Base-by-base conservation (phyloP, 176 grass and related monocot genomes). In the Triticum aestivum region DNA sequence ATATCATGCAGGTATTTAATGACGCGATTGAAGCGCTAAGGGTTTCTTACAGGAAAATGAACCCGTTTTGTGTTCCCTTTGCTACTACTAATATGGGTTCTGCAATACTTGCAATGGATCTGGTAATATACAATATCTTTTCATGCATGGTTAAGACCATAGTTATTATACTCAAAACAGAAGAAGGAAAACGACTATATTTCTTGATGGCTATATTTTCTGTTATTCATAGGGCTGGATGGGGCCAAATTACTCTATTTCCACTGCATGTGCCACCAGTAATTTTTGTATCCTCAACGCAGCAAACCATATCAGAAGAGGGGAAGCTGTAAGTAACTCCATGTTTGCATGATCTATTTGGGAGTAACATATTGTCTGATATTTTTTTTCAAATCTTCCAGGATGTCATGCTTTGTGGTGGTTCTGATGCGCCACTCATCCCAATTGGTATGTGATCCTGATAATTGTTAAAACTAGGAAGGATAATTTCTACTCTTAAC, bases 241-340 rank as follows among this genome's bases (percentile, higher is more conserved):
- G 97, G 97, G 97, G 14, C 97, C 97, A 62, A 99, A 99, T 75
- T 99, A 99, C 85, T 99, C 97, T 83, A 99, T 99, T 88, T 99
- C 94, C 77, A 99, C 97, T 39, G 97, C 97, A 32, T 99, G 97
- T 91, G 97, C 97, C 35, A 97, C 97, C 85, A 99, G 97, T 89
- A 99, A 99, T 81, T 99, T 99, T n/a, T 97, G 97, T 81, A 99
- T 99, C 78, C 89, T 99, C 61, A 97, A 94, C 88, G 94, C 97
- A 23, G 94, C 97, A 86, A 94, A 99, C 75, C 97, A 99, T 91
- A 99, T 99, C 81, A 89, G 91, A 91, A 92, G 92, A 89, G 94
- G 94, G 75, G 97, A 99, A 90, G 87, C 89, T 67, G 97, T 99
- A 91, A 92, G 90, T 76, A 86, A 73, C 66, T 86, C 82, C 24